Conservation (phyloP, 2,329 filamentous ascomycete species). For the Neoascochyta sp. region DNA sequence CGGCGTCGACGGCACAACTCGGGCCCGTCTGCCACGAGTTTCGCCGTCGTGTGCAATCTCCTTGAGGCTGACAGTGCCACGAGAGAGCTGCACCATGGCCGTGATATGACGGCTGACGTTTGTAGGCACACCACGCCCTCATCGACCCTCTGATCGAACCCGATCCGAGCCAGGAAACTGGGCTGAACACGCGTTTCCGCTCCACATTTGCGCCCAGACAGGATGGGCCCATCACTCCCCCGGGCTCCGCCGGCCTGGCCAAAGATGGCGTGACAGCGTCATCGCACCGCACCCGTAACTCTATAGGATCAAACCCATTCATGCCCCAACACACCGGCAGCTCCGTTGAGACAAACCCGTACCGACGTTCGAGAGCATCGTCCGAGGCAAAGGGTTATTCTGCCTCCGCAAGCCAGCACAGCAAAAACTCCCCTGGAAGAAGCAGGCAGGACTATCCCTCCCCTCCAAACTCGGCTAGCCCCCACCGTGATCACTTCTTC, state of each 20-base stretch:
- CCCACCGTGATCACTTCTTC: conserved; percentile 42
- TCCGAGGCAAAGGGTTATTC: conserved; percentile 27
- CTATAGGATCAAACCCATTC: conserved; percentile 22
- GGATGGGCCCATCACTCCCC: conserved; percentile 27
- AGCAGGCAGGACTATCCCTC: conserved; percentile 44
- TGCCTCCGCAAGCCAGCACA: conserved; percentile 13
- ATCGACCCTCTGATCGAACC: conserved; percentile 67
- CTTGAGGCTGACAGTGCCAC: too few relatives aligned
- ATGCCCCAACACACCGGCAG: conserved; percentile 36
- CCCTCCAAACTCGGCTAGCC: conserved; percentile 55
- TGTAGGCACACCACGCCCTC: conserved; percentile 62
- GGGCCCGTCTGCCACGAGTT: too few relatives aligned
- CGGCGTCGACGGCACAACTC: too few relatives aligned
- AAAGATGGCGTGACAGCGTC: conserved; percentile 11
- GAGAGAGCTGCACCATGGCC: too few relatives aligned
- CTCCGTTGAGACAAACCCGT: conserved; percentile 45
- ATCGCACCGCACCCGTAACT: conserved; percentile 16
- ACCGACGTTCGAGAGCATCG: conserved; percentile 35
- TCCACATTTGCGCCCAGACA: conserved; percentile 43
- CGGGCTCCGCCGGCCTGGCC: conserved; percentile 23
- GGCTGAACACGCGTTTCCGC: conserved; percentile 57
- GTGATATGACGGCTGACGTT: conserved; percentile 7
- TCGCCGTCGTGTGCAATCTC: too few relatives aligned
- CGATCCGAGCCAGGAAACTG: conserved; percentile 65
- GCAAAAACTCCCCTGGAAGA: conserved; percentile 16